These are phyloP conservation scores for Phycomyces blakesleeanus DNA, from an alignment of 192 early-diverging fungal species.

Conservation along the genomic window DNA sequence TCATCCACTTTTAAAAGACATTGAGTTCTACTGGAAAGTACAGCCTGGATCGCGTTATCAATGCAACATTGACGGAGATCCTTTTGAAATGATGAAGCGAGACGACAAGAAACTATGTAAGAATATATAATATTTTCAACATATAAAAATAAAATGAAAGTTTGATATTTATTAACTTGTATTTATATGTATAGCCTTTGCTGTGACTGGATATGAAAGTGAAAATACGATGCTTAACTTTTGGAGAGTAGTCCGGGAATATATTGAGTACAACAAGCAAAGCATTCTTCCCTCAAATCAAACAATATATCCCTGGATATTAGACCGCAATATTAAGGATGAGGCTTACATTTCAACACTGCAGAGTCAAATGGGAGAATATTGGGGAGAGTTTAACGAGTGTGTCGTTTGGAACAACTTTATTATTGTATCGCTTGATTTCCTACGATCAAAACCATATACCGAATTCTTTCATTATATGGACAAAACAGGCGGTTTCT, in stretches of 20 bases:
- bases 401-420: constrained; percentile 81
- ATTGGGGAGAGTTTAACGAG: constrained; percentile 48
- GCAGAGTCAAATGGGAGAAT: constrained; percentile 3
- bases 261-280: constrained; percentile 41
- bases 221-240: constrained; percentile 57
- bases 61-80: constrained; percentile 76
- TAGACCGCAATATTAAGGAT: constrained; percentile 30
- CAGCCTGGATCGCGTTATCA: constrained; percentile 72
- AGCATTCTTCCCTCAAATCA: constrained; percentile 32
- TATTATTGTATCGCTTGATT: constrained; percentile 73
- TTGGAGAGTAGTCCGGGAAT: constrained; percentile 55
- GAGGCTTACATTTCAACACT: not conserved
- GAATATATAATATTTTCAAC: not conserved
- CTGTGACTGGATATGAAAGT: constrained; percentile 59
- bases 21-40: constrained; percentile 78
- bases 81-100: constrained; percentile 70
- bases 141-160: not conserved
- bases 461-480: constrained; percentile 64
- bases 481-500: constrained; percentile 79
- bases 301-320: constrained; percentile 45
- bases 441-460: constrained; percentile 66
- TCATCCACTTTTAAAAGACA: constrained; percentile 64
- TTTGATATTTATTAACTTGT: not conserved
- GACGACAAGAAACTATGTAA: constrained; percentile 68
- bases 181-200: constrained; percentile 19